Percentiles rank a stretch among this genome's conserved stretches.
Evolutionary conservation across 208 protist species (phyloP).

Genomic region (Leishmania tarentolae): DNA sequence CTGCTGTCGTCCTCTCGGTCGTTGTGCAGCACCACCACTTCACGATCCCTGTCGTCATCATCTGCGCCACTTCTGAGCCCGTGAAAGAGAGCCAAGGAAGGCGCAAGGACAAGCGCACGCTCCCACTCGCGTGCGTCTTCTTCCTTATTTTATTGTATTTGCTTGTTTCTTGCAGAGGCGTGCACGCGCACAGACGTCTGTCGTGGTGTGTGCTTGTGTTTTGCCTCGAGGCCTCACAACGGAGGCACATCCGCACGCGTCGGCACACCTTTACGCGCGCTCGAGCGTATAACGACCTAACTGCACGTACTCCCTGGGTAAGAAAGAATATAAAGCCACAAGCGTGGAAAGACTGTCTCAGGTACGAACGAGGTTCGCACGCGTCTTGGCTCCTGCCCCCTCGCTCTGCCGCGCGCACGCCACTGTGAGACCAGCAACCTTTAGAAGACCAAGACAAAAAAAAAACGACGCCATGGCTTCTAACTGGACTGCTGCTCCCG

Average conservation of each 20-base stretch:
- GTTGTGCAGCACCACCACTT: neutral
- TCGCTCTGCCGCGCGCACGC: neutral
- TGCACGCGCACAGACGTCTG: no score
- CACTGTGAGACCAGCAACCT: neutral
- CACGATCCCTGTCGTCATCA: neutral
- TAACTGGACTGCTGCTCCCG: slow-evolving; percentile 25
- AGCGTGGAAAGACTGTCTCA: neutral
- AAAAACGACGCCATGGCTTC: neutral
- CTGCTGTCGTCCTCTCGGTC: neutral
- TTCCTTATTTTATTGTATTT: no score
- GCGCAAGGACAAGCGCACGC: neutral
- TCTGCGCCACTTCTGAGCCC: neutral
- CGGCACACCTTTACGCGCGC: neutral
- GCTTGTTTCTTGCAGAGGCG: no score
- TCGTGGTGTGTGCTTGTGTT: neutral
- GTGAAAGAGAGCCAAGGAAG: neutral
- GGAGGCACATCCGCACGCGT: no score
- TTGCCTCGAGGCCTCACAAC: neutral
- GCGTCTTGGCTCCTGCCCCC: neutral
- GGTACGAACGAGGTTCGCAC: neutral
- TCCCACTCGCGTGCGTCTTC: no score
- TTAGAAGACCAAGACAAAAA: neutral
- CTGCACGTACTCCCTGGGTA: neutral
- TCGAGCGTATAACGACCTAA: neutral
- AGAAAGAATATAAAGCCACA: neutral